phyloP scores from a whole-genome alignment of 306 rosid species.

The Medicago lupulina region DNA sequence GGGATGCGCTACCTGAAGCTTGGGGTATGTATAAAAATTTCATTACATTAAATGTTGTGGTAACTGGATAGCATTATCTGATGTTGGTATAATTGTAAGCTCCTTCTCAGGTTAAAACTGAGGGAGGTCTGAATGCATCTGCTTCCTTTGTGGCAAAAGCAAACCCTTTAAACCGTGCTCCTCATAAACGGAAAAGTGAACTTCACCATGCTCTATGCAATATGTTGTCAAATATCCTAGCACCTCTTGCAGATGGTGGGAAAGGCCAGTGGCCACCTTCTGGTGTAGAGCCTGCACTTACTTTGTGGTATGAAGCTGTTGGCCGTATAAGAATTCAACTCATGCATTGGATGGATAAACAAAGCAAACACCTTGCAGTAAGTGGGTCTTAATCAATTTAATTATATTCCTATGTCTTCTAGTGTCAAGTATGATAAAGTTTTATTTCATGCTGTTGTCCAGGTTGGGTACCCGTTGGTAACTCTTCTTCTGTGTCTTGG shows the following conservation, averaged over 20 bases:
- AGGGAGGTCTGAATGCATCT: constrained; percentile 98
- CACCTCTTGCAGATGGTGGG: constrained; percentile 98
- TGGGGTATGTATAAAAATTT: constrained; percentile 72
- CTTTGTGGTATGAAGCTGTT: constrained; percentile 97
- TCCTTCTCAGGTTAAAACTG: constrained; percentile 86
- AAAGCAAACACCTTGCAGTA: constrained; percentile 97
- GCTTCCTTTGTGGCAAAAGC: constrained; percentile 99
- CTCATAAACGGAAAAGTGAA: constrained; percentile 98
- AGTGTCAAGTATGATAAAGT: constrained; percentile 17
- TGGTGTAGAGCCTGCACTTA: constrained; percentile 95
- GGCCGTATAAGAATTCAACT: constrained; percentile 88
- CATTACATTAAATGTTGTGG: constrained; percentile 30
- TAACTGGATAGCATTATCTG: constrained; percentile 32
- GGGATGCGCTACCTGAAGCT: constrained; percentile 99
- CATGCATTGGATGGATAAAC: constrained; percentile 96
- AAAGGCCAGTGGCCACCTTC: constrained; percentile 99
- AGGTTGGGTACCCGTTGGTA: constrained; percentile 98
- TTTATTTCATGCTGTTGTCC: constrained; percentile 30
- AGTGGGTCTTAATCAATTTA: constrained; percentile 43
- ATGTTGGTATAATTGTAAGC: constrained; percentile 47
- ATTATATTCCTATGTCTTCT: constrained; percentile 28
- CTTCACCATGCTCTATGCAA: constrained; percentile 96
- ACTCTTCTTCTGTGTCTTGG: constrained; percentile 99
- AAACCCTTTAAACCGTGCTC: constrained; percentile 91
- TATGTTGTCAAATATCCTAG: constrained; percentile 96